A percentile compares a stretch with the other conserved stretches of the same genome.
Conservation (phyloP, 768 basidiomycete species). For the Kwoniella botswanensis region DNA sequence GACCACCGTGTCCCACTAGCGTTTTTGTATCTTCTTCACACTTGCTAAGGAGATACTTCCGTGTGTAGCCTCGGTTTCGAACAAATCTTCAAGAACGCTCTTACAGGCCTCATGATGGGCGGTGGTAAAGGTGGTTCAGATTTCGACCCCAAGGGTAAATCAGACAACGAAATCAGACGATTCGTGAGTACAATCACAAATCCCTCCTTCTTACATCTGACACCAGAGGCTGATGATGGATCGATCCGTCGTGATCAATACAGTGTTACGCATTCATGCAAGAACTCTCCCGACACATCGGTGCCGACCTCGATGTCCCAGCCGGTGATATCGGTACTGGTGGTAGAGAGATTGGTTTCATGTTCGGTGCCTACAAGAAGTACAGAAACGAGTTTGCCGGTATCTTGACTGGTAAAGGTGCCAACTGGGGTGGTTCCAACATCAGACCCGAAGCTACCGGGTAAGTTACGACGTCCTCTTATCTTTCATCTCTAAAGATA, state of each 20-base stretch:
- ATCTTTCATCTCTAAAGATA: slow-evolving; percentile 1
- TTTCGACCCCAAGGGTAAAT: slow-evolving; percentile 82
- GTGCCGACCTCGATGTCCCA: slow-evolving; percentile 76
- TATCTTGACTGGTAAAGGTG: slow-evolving; percentile 74
- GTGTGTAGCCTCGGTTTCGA: slow-evolving; percentile 69
- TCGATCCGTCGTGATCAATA: too few species aligned
- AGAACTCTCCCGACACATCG: slow-evolving; percentile 75
- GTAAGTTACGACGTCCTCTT: slow-evolving; percentile 21
- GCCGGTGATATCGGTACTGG: slow-evolving; percentile 72
- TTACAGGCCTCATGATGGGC: slow-evolving; percentile 77
- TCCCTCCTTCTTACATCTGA: neutral
- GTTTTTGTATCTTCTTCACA: neutral
- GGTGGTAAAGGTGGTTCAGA: slow-evolving; percentile 80
- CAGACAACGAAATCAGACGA: slow-evolving; percentile 72
- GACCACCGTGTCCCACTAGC: neutral
- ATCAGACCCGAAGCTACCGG: slow-evolving; percentile 70
- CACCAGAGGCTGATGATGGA: too few species aligned
- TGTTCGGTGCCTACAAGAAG: slow-evolving; percentile 80
- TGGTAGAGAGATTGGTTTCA: slow-evolving; percentile 74
- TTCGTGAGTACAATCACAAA: slow-evolving; percentile 61
- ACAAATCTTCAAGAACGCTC: slow-evolving; percentile 80
- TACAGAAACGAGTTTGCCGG: slow-evolving; percentile 71
- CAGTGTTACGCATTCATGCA: slow-evolving; percentile 68
- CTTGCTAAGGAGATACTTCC: neutral
- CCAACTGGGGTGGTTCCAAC: slow-evolving; percentile 72